Base-by-base conservation (phyloP, 352 stramenopile species). In the Peronospora tabacina region DNA sequence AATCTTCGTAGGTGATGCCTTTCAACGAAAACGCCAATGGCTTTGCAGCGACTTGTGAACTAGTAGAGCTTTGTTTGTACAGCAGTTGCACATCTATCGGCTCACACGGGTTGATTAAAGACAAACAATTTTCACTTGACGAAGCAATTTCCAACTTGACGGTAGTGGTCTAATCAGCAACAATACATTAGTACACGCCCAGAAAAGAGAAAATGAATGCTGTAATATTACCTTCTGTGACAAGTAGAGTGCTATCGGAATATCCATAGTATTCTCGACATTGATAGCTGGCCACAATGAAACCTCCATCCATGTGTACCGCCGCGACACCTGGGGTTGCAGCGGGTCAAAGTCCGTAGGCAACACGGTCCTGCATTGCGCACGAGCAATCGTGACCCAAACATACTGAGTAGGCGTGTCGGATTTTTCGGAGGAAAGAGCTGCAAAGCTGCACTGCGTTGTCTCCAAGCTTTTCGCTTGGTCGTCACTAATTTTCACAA, bases 261-360 rank as follows among this genome's bases (percentile, higher is more conserved):
- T 40, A 41, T 75, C 59, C 32, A 55, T 66, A 0, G 9, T 63
- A 57, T 84, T 82, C 16, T 72, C 52, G 15, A 77, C 45, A 16
- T 38, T 55, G 7, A 84, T 47, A 24, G 66, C 70, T 34, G 72
- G 70, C 51, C 63, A 77, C 10, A 84, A 52, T 15, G 59, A 67
- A 29, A 74, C 33, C 36, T 80, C 72, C 52, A 82, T 63, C 72
- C 72, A 84, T 20, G 68, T 60, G 45, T 78, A 84, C 2, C 70
- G 53, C 44, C 66, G 58, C 1, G 65, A 65, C 28, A 75, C 37
- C 8, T 68, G 68, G 1, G 66, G 58, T 37, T 65, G 70, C 34
- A 66, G 37, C 7, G 53, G 55, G 22, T 84, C 68, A 50, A 75
- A 68, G 38, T 81, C 70, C 6, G 62, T 82, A 37, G 72, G 65